Evolutionary conservation across 768 basidiomycete species (phyloP).

Genomic region (Trametes maxima): DNA sequence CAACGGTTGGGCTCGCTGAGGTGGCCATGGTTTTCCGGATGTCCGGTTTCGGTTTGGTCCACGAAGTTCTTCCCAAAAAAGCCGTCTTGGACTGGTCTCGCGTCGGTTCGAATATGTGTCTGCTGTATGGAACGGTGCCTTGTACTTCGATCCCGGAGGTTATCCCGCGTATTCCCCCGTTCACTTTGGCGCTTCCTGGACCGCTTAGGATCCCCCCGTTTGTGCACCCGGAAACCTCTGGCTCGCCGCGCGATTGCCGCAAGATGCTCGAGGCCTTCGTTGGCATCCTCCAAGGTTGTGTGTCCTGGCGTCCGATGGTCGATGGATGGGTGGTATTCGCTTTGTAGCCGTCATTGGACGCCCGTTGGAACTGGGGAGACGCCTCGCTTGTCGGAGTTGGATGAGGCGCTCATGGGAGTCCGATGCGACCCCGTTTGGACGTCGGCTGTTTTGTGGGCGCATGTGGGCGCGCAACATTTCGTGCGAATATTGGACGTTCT

Average conservation of each 20-base stretch:
- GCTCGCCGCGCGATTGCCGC: neutral
- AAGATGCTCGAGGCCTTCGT: conserved; percentile 3
- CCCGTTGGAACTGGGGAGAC: neutral
- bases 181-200: conserved; percentile 21
- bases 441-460: conserved; percentile 10
- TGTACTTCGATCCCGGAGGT: conserved; percentile 29
- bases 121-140: conserved; percentile 29
- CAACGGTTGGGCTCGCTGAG: conserved; percentile 40
- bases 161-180: conserved; percentile 26
- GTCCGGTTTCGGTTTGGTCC: conserved; percentile 24
- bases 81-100: conserved; percentile 30
- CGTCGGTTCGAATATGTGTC: conserved; percentile 23
- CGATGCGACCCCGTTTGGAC: conserved; percentile 1
- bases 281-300: neutral
- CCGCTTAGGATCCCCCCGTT: conserved; percentile 12
- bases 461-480: conserved; percentile 12
- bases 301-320: neutral
- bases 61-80: conserved; percentile 27
- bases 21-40: conserved; percentile 23
- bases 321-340: neutral
- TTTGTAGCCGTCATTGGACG: neutral
- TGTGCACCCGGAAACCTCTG: conserved; percentile 11
- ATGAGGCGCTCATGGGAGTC: conserved; percentile 11
- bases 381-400: conserved; percentile 12
- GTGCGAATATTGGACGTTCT: conserved; percentile 3